Base-by-base conservation (phyloP, 1,139 yeast genomes). In the Zygosaccharomyces sapae region DNA sequence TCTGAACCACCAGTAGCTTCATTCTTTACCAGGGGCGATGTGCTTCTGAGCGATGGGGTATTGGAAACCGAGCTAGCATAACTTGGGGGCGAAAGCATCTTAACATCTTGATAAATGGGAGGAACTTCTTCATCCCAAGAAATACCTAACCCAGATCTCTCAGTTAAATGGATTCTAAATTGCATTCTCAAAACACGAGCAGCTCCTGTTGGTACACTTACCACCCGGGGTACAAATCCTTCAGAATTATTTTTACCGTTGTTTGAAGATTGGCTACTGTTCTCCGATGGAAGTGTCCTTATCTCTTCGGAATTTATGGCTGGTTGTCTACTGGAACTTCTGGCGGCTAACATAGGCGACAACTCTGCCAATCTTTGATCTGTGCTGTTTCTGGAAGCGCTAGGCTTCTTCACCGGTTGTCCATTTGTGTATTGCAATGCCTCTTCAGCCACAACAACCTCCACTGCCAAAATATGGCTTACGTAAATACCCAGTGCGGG, bases 81-180 rank as follows among this genome's bases (percentile, higher is more conserved):
- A 5, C 81, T 81, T 1, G 98, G 98, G 0, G 98, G 97, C 38
- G 94, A 80, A 39, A 86, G 72, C 0, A 94, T 80, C 29, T 81
- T 73, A 16, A 90, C 90, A 58, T 88, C 92, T 45, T 80, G 88
- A 61, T 94, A 92, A 19, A 88, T 86, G 1, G 99, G 99, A 0
- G 99, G 99, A 13, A 92, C 97, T 66, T 92, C 98, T 62, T 90
- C 97, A 67, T 92, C 97, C 98, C 98, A 92, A 0, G 97, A 86
- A 31, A 92, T 87, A 3, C 99, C 98, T 41, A 92, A 73, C 0
- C 99, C 99, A 0, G 96, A 84, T 48, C 97, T 73, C 64, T 90
- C 97, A 1, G 96, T 86, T 24, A 92, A 68, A 8, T 74, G 74
- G 13, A 92, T 61, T 56, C 85, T 84, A 67, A 92, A 92, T 66